A percentile compares a stretch with the other conserved stretches of the same genome.
These are phyloP conservation scores for Hevea brasiliensis DNA, from an alignment of 345 rosid genomes.

Conservation along the genomic window DNA sequence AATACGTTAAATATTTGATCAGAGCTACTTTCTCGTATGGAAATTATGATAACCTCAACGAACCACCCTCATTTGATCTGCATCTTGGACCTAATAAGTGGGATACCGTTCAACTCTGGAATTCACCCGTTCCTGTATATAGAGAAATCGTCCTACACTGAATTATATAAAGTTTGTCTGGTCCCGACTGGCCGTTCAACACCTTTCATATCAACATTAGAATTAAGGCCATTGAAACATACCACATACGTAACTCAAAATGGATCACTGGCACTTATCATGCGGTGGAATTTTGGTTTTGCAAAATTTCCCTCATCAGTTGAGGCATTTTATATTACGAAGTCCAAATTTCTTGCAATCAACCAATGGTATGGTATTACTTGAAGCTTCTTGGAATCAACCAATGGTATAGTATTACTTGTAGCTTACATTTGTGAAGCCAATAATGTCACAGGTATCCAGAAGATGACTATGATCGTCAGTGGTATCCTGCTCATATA, in stretches of 20 bases:
- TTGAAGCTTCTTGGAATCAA: too few relatives aligned
- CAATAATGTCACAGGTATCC: slow-evolving; percentile 34
- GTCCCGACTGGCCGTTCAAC: slow-evolving; percentile 47
- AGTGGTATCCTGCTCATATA: slow-evolving; percentile 29
- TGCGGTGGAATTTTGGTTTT: slow-evolving; percentile 36
- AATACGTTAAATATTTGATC: slow-evolving; percentile 40
- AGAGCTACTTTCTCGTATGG: too few relatives aligned
- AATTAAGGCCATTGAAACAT: slow-evolving; percentile 36
- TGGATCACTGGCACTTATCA: slow-evolving; percentile 28
- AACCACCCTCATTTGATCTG: slow-evolving; percentile 45
- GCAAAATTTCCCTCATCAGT: slow-evolving; percentile 32
- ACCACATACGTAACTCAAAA: slow-evolving; percentile 11
- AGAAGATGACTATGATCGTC: slow-evolving; percentile 39
- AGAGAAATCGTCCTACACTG: slow-evolving; percentile 34
- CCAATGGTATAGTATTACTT: too few relatives aligned
- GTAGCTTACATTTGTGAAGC: too few relatives aligned
- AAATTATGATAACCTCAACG: slow-evolving; percentile 35
- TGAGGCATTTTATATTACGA: slow-evolving; percentile 12
- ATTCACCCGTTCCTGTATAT: neutral
- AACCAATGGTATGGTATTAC: too few relatives aligned
- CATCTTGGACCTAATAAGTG: slow-evolving; percentile 50
- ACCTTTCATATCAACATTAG: too few relatives aligned
- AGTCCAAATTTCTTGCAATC: too few relatives aligned
- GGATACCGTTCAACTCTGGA: slow-evolving; percentile 23
- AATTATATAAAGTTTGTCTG: slow-evolving; percentile 40